Conservation (phyloP, 2,329 filamentous ascomycete genomes). For the Ustulina deusta region DNA sequence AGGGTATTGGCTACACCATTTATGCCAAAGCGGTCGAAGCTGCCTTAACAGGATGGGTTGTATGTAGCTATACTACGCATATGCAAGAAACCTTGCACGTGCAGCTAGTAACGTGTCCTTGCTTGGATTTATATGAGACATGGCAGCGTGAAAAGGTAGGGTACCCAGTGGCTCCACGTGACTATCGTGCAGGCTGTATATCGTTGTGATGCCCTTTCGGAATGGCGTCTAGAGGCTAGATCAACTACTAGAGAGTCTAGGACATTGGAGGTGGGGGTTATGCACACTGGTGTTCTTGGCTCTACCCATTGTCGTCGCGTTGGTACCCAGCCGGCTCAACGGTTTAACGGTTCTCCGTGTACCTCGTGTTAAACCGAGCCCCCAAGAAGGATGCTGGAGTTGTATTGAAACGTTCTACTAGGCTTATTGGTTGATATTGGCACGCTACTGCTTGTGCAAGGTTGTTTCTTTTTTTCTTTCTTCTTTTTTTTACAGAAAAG, state of each 20-base stretch:
- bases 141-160: conserved; percentile 21
- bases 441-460: not conserved
- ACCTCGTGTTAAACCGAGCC: conserved; percentile 1
- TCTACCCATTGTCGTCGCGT: conserved; percentile 15
- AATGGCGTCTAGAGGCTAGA: conserved; percentile 31
- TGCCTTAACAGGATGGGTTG: conserved; percentile 15
- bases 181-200: conserved; percentile 14
- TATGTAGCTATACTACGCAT: conserved; percentile 24
- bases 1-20: conserved; percentile 15
- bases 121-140: conserved; percentile 23
- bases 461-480: too few relatives aligned
- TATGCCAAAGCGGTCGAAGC: conserved; percentile 20
- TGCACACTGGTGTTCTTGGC: conserved; percentile 20
- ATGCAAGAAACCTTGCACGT: conserved; percentile 33
- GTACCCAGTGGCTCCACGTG: conserved; percentile 30
- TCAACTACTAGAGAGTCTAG: conserved; percentile 22
- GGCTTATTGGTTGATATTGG: not conserved
- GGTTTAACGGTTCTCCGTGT: not conserved
- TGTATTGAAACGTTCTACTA: not conserved
- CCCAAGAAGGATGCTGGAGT: not conserved
- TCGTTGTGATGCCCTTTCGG: conserved; percentile 8
- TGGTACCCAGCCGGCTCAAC: conserved; percentile 7
- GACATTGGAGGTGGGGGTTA: conserved; percentile 17
- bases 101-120: conserved; percentile 25
- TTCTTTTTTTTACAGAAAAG: too few relatives aligned